phyloP scores from a whole-genome alignment of 2,329 filamentous ascomycete species.

The Huntiella moniliformis region DNA sequence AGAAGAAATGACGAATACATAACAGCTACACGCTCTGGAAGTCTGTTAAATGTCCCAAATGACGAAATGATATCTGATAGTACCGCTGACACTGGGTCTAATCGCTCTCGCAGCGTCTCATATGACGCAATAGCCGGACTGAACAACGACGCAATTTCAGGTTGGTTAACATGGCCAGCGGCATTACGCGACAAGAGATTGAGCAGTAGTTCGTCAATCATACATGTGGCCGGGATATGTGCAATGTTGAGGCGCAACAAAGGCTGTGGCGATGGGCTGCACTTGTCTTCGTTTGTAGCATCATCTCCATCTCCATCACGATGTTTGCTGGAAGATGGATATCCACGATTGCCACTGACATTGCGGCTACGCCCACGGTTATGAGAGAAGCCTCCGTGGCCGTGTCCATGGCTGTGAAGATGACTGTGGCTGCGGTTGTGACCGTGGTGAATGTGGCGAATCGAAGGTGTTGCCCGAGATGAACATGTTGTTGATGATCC shows the following conservation, averaged over 20 bases:
- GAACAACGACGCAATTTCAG: slow-evolving; percentile 9
- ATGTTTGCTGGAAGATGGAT: background rate
- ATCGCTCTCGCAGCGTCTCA: slow-evolving; percentile 1
- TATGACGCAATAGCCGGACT: slow-evolving; percentile 1
- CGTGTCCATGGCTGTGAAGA: background rate
- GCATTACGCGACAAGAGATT: slow-evolving; percentile 4
- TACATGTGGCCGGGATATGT: slow-evolving; percentile 6
- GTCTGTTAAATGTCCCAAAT: slow-evolving; percentile 60
- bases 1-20: slow-evolving; percentile 75
- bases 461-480: background rate
- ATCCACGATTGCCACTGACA: background rate
- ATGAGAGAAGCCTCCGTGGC: background rate
- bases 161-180: slow-evolving; percentile 3
- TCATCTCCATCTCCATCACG: background rate
- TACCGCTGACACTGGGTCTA: slow-evolving; percentile 50
- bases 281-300: background rate
- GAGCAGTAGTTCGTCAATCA: slow-evolving; percentile 9
- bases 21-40: slow-evolving; percentile 67
- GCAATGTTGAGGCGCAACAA: slow-evolving; percentile 3
- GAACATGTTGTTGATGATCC: background rate
- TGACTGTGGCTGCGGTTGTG: background rate
- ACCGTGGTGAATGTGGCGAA: background rate
- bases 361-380: background rate
- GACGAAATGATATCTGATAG: slow-evolving; percentile 70
- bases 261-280: background rate